Evolutionary conservation across 1,284 basidiomycete species (phyloP).

Genomic region (Malassezia obtusa): DNA sequence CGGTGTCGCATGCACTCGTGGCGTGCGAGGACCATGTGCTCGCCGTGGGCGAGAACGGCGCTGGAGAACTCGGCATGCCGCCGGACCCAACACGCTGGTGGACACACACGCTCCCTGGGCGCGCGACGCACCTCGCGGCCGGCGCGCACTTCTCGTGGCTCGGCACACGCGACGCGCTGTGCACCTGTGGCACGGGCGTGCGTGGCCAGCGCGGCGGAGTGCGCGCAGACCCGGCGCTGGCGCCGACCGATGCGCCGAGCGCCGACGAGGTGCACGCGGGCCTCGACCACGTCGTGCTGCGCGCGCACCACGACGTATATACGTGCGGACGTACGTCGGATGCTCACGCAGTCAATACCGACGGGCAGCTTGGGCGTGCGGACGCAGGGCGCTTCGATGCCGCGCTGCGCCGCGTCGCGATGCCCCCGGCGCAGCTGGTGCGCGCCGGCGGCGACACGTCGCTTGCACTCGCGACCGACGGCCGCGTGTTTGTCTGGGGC

Average conservation of each 20-base stretch:
- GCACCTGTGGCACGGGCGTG: conserved; percentile 4
- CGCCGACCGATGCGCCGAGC: not conserved
- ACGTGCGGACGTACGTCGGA: not conserved
- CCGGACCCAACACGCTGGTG: not conserved
- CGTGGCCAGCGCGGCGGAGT: conserved; percentile 4
- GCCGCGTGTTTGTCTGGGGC: conserved; percentile 28
- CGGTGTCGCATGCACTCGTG: conserved; percentile 11
- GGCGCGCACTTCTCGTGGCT: conserved; percentile 3
- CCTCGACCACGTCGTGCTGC: conserved; percentile 12
- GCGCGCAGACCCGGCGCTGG: not conserved
- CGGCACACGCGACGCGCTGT: not conserved
- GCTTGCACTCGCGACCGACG: conserved; percentile 10
- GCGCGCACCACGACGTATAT: not conserved
- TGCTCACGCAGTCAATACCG: conserved; percentile 26
- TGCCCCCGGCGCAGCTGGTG: conserved; percentile 5
- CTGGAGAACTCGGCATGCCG: conserved; percentile 1
- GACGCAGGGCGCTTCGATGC: conserved; percentile 8
- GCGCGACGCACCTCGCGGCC: conserved; percentile 4
- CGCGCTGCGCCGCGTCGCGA: not conserved
- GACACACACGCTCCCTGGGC: not conserved
- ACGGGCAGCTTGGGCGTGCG: conserved; percentile 26
- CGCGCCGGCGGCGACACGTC: conserved; percentile 28
- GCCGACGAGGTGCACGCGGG: conserved; percentile 1
- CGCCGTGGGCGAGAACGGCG: conserved; percentile 1
- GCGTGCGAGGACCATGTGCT: not conserved